phyloP scores from a whole-genome alignment of 441 rosid genomes.

The Omphalea diandra region DNA sequence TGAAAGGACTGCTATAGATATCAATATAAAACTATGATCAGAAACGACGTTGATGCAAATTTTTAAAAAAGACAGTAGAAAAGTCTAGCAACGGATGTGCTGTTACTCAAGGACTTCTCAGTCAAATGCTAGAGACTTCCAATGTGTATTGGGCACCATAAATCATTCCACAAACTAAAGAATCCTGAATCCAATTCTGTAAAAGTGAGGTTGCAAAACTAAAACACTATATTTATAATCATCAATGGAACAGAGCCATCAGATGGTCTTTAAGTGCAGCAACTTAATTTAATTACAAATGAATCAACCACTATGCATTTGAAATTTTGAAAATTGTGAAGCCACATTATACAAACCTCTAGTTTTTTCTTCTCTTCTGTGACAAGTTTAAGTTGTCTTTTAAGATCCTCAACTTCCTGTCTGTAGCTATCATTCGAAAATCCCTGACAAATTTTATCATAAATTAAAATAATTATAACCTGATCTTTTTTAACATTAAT shows the following conservation, averaged over 20 bases:
- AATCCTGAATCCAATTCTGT: neutral
- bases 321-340: conserved; percentile 3
- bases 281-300: neutral
- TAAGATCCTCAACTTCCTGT: conserved; percentile 58
- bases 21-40: neutral
- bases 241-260: neutral
- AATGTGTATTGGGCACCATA: neutral
- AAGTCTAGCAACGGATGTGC: neutral
- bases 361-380: conserved; percentile 54
- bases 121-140: neutral
- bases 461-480: neutral
- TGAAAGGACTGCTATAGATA: neutral
- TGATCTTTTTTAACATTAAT: neutral
- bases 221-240: neutral
- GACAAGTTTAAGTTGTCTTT: conserved; percentile 51
- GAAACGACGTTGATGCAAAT: neutral
- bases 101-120: neutral
- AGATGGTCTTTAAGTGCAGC: neutral
- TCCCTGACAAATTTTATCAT: conserved; percentile 33
- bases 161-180: neutral
- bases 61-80: neutral
- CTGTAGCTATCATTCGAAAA: conserved; percentile 27
- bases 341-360: conserved; percentile 47
- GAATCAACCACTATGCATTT: neutral
- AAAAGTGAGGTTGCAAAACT: neutral